Evolutionary conservation across 495 filamentous ascomycete genomes (phyloP), one percentile per base, ranked within the genome.

Genomic region (Aspergillus nanangensis): DNA sequence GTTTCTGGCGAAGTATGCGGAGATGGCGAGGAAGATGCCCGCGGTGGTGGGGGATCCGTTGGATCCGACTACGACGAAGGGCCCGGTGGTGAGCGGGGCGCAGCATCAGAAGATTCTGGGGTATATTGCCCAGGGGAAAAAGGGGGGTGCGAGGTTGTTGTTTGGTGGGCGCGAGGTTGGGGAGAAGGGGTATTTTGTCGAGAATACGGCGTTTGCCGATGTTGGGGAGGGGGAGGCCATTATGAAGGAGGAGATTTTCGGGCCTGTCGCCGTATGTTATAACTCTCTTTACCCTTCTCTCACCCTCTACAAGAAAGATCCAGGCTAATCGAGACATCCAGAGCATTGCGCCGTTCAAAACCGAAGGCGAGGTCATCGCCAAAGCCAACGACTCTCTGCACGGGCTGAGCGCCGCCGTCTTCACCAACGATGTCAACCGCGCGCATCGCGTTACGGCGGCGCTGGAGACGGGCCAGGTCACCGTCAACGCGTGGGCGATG

Each of bases 371-470:
- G 46, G 92, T 87, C 0, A 68, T 96, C 19, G 69, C 75, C 34
- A 75, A 86, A 60, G 91, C 91, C 18, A 97, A 96, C 57, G 79
- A 88, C 60, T 88, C 86, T 1, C 85, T 80, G 0, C 92, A 95
- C 52, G 91, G 91, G 1, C 76, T 97, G 14, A 88, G 87, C 23
- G 80, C 80, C 20, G 87, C 90, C 0, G 61, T 96, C 0, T 96
- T 95, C 56, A 95, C 87, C 7, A 74, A 81, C 53, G 79, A 95
- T 54, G 69, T 96, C 44, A 78, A 74, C 41, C 76, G 79, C 38
- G 88, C 84, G 11, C 88, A 95, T 67, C 75, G 86, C 13, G 80
- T 95, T 1, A 87, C 90, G 8, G 71, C 78, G 41, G 79, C 77
- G 32, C 81, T 97, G 45, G 87, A 95, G 66, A 79, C 88, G 0